A percentile compares a stretch with the other conserved stretches of the same genome.
Evolutionary conservation across 75 land plant species (phyloP).

Genomic region (Picea glauca): DNA sequence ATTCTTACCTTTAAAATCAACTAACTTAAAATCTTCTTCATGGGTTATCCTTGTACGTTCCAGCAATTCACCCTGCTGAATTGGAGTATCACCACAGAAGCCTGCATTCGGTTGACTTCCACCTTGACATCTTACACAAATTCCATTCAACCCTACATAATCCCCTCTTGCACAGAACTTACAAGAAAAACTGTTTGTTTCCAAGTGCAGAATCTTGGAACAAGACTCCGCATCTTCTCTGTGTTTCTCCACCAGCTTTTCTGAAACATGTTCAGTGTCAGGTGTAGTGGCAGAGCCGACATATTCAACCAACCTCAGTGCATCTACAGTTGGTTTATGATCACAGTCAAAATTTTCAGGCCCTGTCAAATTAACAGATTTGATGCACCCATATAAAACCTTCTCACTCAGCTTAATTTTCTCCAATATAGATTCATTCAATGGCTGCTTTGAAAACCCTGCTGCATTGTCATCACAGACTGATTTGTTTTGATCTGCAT

Average conservation of each 20-base stretch:
- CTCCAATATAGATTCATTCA: neutral
- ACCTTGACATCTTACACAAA: neutral
- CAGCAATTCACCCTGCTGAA: conserved; percentile 1
- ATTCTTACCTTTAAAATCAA: conserved; percentile 10
- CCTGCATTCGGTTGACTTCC: conserved; percentile 6
- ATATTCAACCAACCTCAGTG: neutral
- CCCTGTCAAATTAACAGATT: neutral
- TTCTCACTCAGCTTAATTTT: neutral
- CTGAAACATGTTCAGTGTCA: neutral
- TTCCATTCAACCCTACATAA: neutral
- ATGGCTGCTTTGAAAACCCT: neutral
- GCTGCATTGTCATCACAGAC: neutral
- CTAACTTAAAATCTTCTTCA: neutral
- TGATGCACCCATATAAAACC: neutral
- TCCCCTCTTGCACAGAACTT: neutral
- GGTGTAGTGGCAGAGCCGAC: neutral
- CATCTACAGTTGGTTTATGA: neutral
- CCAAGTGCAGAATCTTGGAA: neutral
- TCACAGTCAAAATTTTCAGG: neutral
- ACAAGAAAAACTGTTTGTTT: neutral
- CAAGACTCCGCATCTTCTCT: neutral
- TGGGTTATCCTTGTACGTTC: neutral
- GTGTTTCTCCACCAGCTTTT: neutral
- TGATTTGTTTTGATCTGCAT: neutral
- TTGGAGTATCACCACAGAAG: neutral